Evolutionary conservation across 352 stramenopile genomes (phyloP).

Genomic region (Globisporangium orthogonon): DNA sequence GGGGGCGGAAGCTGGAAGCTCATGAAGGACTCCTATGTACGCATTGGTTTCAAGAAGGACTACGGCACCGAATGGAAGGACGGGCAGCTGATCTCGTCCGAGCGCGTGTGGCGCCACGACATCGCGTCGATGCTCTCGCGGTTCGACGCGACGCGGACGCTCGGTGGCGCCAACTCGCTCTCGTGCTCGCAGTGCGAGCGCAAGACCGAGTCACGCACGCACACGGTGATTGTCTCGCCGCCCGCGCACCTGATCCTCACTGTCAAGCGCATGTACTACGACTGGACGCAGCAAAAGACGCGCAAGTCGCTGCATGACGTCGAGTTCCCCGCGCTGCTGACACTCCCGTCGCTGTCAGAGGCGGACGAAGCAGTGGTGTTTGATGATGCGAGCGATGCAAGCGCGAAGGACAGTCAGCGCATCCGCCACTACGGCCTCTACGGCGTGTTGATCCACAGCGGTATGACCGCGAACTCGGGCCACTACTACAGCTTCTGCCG

Average conservation of each 20-base stretch:
- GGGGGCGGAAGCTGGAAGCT: conserved; percentile 57
- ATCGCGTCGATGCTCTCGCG: conserved; percentile 77
- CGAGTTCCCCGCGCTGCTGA: conserved; percentile 60
- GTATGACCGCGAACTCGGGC: conserved; percentile 83
- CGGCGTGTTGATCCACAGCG: conserved; percentile 86
- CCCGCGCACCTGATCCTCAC: conserved; percentile 83
- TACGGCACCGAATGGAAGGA: conserved; percentile 86
- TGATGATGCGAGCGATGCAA: conserved; percentile 5
- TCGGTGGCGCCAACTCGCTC: conserved; percentile 77
- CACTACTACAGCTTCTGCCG: conserved; percentile 91
- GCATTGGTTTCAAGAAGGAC: conserved; percentile 87
- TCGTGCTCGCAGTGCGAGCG: conserved; percentile 59
- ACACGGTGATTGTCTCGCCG: conserved; percentile 77
- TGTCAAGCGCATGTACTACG: conserved; percentile 88
- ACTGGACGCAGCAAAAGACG: conserved; percentile 85
- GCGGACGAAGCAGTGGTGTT: conserved; percentile 51
- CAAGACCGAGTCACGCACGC: conserved; percentile 77
- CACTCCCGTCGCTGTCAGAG: conserved; percentile 47
- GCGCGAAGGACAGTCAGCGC: conserved; percentile 19
- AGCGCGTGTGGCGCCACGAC: conserved; percentile 80
- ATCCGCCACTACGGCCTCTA: conserved; percentile 83
- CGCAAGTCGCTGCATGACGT: conserved; percentile 85
- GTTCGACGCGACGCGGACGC: conserved; percentile 71
- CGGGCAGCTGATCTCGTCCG: conserved; percentile 66
- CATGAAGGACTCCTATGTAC: conserved; percentile 81